Percentiles rank a stretch among this genome's conserved stretches.
phyloP scores from a whole-genome alignment of 1,284 basidiomycete species.

The Ustilago loliicola region DNA sequence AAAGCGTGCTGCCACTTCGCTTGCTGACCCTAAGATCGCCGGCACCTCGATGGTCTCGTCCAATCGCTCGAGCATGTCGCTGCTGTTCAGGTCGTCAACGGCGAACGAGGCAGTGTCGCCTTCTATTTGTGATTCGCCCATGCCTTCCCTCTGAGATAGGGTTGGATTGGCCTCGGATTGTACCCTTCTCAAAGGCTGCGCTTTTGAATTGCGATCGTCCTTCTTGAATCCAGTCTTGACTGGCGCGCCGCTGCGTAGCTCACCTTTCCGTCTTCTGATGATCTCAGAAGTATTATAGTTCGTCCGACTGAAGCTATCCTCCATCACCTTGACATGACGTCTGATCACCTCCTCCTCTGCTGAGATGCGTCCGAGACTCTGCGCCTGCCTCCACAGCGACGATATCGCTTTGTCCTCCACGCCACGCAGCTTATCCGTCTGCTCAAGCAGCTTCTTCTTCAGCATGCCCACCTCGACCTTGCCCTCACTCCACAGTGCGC shows the following conservation, averaged over 20 bases:
- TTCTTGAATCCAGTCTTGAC: neutral
- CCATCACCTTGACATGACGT: slow-evolving; percentile 29
- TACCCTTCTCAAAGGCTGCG: slow-evolving; percentile 27
- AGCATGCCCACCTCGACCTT: slow-evolving; percentile 17
- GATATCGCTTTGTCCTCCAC: slow-evolving; percentile 40
- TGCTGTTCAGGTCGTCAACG: slow-evolving; percentile 23
- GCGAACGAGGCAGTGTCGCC: neutral
- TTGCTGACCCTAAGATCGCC: slow-evolving; percentile 18
- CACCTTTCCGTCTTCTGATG: slow-evolving; percentile 15
- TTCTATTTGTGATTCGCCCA: neutral
- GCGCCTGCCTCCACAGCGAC: slow-evolving; percentile 27
- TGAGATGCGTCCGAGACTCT: slow-evolving; percentile 1
- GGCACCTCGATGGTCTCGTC: slow-evolving; percentile 35
- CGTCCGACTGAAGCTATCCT: slow-evolving; percentile 23
- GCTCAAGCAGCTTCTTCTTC: slow-evolving; percentile 17
- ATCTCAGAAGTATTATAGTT: slow-evolving; percentile 13
- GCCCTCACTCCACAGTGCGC: slow-evolving; percentile 35
- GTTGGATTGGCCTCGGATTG: slow-evolving; percentile 24
- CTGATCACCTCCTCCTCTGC: slow-evolving; percentile 20
- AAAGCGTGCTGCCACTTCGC: slow-evolving; percentile 37
- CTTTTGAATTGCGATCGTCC: neutral
- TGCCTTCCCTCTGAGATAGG: neutral
- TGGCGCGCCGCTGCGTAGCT: neutral
- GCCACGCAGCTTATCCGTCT: slow-evolving; percentile 18
- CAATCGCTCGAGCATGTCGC: slow-evolving; percentile 8